These are phyloP conservation scores for Casuarina equisetifolia DNA, from an alignment of 306 rosid genomes.

Conservation along the genomic window DNA sequence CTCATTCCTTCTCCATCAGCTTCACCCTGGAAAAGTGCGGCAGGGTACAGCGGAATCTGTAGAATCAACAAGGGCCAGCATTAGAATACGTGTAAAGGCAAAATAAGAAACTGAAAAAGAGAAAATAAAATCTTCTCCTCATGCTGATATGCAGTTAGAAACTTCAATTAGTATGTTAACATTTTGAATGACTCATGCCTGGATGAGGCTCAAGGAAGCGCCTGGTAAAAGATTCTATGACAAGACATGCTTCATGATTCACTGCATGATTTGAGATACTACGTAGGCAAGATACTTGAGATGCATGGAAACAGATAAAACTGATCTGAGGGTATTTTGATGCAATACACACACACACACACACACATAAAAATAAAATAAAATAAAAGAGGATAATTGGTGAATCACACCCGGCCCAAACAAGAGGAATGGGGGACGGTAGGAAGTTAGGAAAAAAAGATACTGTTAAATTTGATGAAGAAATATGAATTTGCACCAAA, in stretches of 20 bases:
- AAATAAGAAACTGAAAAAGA: neutral
- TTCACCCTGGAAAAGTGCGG: constrained; percentile 87
- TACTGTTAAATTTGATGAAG: neutral
- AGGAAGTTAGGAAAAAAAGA: neutral
- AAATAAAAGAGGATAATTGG: too few species aligned
- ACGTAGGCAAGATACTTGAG: neutral
- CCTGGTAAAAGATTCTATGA: neutral
- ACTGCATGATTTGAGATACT: neutral
- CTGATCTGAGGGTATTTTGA: neutral
- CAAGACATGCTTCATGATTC: neutral
- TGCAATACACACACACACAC: neutral
- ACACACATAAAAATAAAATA: neutral
- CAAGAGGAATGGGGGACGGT: neutral
- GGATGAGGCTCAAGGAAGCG: neutral
- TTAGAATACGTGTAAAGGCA: constrained; percentile 21
- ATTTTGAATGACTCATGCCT: neutral
- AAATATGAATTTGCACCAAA: neutral
- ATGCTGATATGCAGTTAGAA: neutral
- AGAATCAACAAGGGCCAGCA: constrained; percentile 28
- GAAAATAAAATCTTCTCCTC: neutral
- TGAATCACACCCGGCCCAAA: neutral
- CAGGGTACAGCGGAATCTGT: constrained; percentile 84
- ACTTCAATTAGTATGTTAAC: neutral
- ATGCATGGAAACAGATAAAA: neutral
- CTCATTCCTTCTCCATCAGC: constrained; percentile 95